Evolutionary conservation across 768 basidiomycete species (phyloP).

Genomic region (Russula earlei): DNA sequence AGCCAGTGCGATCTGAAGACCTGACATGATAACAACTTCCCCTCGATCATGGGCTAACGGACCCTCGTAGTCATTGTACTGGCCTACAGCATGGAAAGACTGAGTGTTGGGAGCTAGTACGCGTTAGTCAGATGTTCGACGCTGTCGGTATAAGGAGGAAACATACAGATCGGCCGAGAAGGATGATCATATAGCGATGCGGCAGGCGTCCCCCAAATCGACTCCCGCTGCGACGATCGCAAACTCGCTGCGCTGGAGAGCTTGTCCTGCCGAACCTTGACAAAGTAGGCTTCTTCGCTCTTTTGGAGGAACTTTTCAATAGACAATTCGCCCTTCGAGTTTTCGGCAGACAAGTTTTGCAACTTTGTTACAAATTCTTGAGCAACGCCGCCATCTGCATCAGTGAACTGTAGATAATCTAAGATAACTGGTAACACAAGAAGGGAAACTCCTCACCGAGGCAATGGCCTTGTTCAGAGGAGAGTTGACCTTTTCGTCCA

Average conservation of each 20-base stretch:
- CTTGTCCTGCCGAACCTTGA: conserved; percentile 82
- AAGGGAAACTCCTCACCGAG: conserved; percentile 42
- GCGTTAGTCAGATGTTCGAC: conserved; percentile 20
- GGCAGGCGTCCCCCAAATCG: conserved; percentile 67
- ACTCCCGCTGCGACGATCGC: conserved; percentile 70
- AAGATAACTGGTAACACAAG: conserved; percentile 5
- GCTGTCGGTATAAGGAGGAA: conserved; percentile 4
- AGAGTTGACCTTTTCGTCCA: conserved; percentile 84
- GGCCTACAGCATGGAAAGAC: conserved; percentile 35
- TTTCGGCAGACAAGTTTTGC: conserved; percentile 67
- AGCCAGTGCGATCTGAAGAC: conserved; percentile 76
- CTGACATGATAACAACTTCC: conserved; percentile 71
- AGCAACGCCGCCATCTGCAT: conserved; percentile 86
- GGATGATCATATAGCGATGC: conserved; percentile 42
- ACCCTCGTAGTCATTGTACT: conserved; percentile 38
- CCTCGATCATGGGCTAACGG: conserved; percentile 32
- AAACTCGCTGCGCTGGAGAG: conserved; percentile 74
- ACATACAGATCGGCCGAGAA: conserved; percentile 70
- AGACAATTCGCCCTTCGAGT: conserved; percentile 84
- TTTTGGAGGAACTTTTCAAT: conserved; percentile 88
- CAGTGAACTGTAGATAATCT: conserved; percentile 59
- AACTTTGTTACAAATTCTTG: conserved; percentile 83
- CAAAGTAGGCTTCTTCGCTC: conserved; percentile 91
- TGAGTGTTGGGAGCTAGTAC: conserved; percentile 36
- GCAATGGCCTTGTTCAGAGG: conserved; percentile 91